Evolutionary conservation across 306 rosid genomes (phyloP).

Genomic region (Leucaena leucocephala): DNA sequence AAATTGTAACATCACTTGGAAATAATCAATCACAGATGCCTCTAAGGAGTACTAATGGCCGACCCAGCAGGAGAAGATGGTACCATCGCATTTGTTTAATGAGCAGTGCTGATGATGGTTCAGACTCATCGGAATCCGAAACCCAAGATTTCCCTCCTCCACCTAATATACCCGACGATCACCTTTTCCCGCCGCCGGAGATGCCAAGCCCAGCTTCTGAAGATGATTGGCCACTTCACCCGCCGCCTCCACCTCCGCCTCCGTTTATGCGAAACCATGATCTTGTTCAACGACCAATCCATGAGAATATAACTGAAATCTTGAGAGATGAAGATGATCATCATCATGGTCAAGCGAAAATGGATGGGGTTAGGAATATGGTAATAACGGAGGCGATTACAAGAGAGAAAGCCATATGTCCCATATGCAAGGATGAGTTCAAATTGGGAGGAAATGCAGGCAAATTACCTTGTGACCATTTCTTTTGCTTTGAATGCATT

Average conservation of each 20-base stretch:
- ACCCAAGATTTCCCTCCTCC: background rate
- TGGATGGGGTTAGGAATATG: background rate
- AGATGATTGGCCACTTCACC: background rate
- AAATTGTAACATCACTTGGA: background rate
- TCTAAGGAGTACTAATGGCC: background rate
- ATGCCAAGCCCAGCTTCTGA: background rate
- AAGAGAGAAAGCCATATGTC: slow-evolving; percentile 50
- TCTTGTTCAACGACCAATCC: background rate
- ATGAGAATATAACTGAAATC: background rate
- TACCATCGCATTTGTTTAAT: background rate
- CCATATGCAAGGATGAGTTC: slow-evolving; percentile 80
- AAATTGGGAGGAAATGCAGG: slow-evolving; percentile 54
- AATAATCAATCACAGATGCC: background rate
- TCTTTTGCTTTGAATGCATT: slow-evolving; percentile 58
- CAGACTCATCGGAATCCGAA: background rate
- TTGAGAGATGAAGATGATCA: background rate
- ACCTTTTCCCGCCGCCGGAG: background rate
- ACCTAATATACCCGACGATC: background rate
- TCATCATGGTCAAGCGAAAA: background rate
- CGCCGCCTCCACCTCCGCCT: background rate
- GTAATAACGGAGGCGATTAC: slow-evolving; percentile 30
- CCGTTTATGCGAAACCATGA: too few relatives aligned
- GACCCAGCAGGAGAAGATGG: background rate
- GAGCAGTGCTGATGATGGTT: slow-evolving; percentile 6
- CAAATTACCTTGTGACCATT: slow-evolving; percentile 65